A percentile compares a stretch with the other conserved stretches of the same genome.
Conservation (phyloP, 2,329 filamentous ascomycete genomes). For the Ramularia collo-cygni region DNA sequence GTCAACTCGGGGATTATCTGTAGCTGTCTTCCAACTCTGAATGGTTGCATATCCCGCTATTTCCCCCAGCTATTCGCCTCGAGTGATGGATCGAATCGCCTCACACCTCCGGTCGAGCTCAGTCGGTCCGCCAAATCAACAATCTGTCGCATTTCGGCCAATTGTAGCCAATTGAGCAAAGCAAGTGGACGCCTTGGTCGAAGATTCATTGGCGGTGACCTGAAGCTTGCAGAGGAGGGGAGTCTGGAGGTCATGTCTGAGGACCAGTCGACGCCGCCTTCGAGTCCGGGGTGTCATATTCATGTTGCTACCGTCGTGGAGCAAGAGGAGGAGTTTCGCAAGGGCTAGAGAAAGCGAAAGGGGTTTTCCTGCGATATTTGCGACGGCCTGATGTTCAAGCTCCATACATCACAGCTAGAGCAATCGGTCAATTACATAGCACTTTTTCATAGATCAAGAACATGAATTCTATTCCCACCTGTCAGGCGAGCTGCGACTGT, state of each 20-base stretch:
- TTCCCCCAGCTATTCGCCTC: constrained; percentile 23
- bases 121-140: constrained; percentile 6
- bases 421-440: no score
- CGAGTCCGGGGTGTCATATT: constrained; percentile 6
- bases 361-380: no score
- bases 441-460: no score
- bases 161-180: constrained; percentile 5
- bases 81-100: constrained; percentile 1
- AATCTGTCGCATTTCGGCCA: constrained; percentile 9
- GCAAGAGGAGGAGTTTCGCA: constrained; percentile 16
- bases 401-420: no score
- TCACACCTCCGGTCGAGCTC: constrained; percentile 9
- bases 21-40: constrained; percentile 24
- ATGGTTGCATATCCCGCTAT: constrained; percentile 21
- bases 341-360: constrained; percentile 10
- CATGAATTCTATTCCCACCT: no score
- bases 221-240: constrained; percentile 8
- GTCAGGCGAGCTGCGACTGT: no score
- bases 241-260: constrained; percentile 5
- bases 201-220: constrained; percentile 3
- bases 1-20: constrained; percentile 26
- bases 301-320: constrained; percentile 16
- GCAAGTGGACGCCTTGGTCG: not conserved
- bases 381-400: no score
- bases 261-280: constrained; percentile 2